These are phyloP conservation scores for Arthrobotrys sinensis DNA, from an alignment of 2,329 filamentous ascomycete genomes.

Conservation along the genomic window DNA sequence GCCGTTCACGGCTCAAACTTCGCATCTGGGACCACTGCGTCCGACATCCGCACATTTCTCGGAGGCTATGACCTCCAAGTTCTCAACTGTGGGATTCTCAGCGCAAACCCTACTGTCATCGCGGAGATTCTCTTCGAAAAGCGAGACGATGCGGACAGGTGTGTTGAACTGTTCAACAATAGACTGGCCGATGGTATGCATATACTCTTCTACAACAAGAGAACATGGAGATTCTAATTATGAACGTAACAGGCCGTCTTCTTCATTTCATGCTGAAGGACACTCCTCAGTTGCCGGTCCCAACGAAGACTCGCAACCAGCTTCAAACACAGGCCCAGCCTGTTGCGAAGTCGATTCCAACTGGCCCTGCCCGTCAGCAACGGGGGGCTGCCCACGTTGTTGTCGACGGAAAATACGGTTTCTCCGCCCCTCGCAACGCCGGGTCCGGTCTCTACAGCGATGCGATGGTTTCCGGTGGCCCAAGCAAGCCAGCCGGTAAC, in stretches of 20 bases:
- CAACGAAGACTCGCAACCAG: constrained; percentile 23
- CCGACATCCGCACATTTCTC: constrained; percentile 87
- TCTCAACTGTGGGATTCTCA: constrained; percentile 77
- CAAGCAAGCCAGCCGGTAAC: constrained; percentile 3
- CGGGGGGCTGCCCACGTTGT: constrained; percentile 52
- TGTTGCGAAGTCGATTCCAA: constrained; percentile 40
- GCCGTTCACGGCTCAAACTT: constrained; percentile 85
- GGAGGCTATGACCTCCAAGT: constrained; percentile 77
- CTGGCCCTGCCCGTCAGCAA: constrained; percentile 52
- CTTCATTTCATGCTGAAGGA: constrained; percentile 63
- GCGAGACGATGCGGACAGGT: constrained; percentile 79
- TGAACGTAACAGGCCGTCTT: constrained; percentile 59
- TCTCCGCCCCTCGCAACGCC: constrained; percentile 61
- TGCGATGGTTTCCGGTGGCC: constrained; percentile 31
- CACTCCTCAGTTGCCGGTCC: constrained; percentile 61
- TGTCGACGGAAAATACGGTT: constrained; percentile 64
- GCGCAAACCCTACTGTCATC: constrained; percentile 79
- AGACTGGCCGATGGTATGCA: constrained; percentile 75
- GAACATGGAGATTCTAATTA: background rate
- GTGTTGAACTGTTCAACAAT: constrained; percentile 83
- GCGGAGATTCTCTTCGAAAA: constrained; percentile 83
- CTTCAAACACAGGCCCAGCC: constrained; percentile 39
- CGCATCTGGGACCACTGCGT: constrained; percentile 83
- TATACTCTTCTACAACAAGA: background rate
- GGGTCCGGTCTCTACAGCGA: constrained; percentile 50